Base-by-base conservation (phyloP, 768 basidiomycete species). In the Hypholoma sublateritium region DNA sequence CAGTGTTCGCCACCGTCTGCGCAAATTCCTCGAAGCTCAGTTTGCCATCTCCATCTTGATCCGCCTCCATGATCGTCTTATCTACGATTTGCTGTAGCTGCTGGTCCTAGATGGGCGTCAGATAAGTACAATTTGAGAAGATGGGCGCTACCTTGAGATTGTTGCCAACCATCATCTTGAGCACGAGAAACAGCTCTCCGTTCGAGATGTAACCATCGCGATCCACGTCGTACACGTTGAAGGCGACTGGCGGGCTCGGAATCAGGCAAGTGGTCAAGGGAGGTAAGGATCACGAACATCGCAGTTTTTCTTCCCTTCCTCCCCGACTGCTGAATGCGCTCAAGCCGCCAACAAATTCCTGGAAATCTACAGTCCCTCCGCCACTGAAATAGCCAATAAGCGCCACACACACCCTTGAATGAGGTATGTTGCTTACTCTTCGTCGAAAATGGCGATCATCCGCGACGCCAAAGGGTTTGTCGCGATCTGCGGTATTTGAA, bases 141-240 rank as follows among this genome's bases (percentile, higher is more conserved):
- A n/a, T 43, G 9, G 35, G 16, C 19, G 22, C 57, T 47, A 94
- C 94, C 81, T 99, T 99, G 66, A 99, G 78, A 73, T 99, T 99
- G 72, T 91, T 98, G 34, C 97, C 97, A 49, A 98, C 97, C 97
- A 99, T 99, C 93, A 98, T 98, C 82, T 99, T 99, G 62, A 99
- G 78, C 37, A 99, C 97, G 46, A 99, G 77, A 78, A 98, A 99
- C 28, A 99, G 84, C 74, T 99, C 97, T 55, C 97, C 97, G 67
- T 99, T 99, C 12, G 95, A 97, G 71, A 99, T 99, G 74, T 74
- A 99, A 7, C 94, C 95, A 68, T 99, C 97, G 50, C 97, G 83
- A 71, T 99, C 97, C 69, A 99, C 93, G 69, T 99, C 97, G 65
- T 99, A 99, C 50, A 99, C 97, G 71, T 98, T 98, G 86, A 99